Conservation (phyloP, 1,284 basidiomycete genomes). For the Ganoderma leucocontextum region DNA sequence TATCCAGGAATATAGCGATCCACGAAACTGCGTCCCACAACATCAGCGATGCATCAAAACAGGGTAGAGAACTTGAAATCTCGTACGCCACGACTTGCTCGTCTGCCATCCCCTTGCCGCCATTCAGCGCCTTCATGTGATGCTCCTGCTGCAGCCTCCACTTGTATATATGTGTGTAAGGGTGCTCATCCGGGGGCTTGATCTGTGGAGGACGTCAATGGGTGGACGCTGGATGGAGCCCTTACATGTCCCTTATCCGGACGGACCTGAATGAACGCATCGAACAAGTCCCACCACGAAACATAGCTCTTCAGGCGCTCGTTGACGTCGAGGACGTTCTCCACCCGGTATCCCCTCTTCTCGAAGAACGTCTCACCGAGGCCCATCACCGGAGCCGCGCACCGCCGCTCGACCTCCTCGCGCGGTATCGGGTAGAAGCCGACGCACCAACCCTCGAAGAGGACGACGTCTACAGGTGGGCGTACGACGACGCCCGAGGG, state of each 20-base stretch:
- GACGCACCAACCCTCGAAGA: conserved; percentile 89
- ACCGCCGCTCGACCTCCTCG: conserved; percentile 53
- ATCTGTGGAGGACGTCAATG: too few species aligned
- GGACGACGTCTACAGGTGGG: conserved; percentile 80
- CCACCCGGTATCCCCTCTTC: conserved; percentile 45
- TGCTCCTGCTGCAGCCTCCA: conserved; percentile 92
- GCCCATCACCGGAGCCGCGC: conserved; percentile 45
- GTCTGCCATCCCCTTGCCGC: conserved; percentile 88
- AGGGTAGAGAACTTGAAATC: conserved; percentile 6
- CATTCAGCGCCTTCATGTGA: conserved; percentile 83
- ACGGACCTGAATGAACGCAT: conserved; percentile 75
- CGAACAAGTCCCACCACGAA: conserved; percentile 72
- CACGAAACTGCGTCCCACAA: conserved; percentile 60
- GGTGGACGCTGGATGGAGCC: too few species aligned
- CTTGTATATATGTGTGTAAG: conserved; percentile 69
- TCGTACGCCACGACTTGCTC: conserved; percentile 75
- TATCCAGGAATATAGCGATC: conserved; percentile 89
- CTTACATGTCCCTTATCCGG: conserved; percentile 21
- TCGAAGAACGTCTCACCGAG: conserved; percentile 51
- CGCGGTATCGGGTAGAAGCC: conserved; percentile 70
- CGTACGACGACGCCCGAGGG: conserved; percentile 49
- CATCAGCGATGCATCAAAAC: conserved; percentile 7
- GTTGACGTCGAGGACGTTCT: conserved; percentile 71
- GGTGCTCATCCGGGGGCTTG: conserved; percentile 52
- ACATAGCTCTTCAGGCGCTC: conserved; percentile 63